Evolutionary conservation across 352 stramenopile species (phyloP).

Genomic region (Globisporangium uncinulatum): DNA sequence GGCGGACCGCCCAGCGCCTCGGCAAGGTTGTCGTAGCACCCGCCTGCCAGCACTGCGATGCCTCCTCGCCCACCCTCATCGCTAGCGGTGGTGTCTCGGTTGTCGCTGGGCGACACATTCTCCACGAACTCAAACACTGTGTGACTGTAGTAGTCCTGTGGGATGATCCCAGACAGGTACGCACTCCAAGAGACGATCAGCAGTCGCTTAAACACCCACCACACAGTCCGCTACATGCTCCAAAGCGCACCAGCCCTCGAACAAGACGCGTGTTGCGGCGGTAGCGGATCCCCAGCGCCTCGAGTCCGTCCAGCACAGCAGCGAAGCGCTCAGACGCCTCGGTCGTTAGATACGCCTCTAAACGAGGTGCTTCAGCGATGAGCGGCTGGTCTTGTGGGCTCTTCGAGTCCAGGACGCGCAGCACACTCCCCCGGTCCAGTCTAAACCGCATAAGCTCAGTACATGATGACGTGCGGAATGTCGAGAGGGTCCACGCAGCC

Average conservation of each 20-base stretch:
- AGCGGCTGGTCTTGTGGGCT: conserved; percentile 61
- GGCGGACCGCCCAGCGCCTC: conserved; percentile 57
- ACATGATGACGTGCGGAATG: no score
- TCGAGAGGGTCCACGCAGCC: background rate
- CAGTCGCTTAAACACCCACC: background rate
- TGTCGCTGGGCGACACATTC: conserved; percentile 9
- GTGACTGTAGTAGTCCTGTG: conserved; percentile 87
- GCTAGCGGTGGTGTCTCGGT: conserved; percentile 6
- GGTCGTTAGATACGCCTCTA: conserved; percentile 59
- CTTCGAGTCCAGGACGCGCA: conserved; percentile 87
- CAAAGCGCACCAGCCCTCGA: conserved; percentile 53
- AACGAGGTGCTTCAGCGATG: conserved; percentile 53
- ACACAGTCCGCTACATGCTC: conserved; percentile 1
- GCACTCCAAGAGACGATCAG: background rate
- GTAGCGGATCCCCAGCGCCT: conserved; percentile 55
- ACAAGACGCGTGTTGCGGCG: conserved; percentile 68
- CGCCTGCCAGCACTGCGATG: conserved; percentile 78
- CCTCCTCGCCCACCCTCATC: conserved; percentile 22
- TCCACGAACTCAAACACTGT: conserved; percentile 89
- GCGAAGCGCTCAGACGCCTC: conserved; percentile 71
- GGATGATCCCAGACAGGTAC: background rate
- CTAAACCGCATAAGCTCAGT: conserved; percentile 14
- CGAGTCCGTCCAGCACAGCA: conserved; percentile 46
- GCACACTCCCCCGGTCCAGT: conserved; percentile 73
- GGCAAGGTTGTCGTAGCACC: conserved; percentile 76